Percentiles rank a stretch among this genome's conserved stretches.
Evolutionary conservation across 129 eudicot genomes (phyloP).

Genomic region (Ambrosia artemisiifolia): DNA sequence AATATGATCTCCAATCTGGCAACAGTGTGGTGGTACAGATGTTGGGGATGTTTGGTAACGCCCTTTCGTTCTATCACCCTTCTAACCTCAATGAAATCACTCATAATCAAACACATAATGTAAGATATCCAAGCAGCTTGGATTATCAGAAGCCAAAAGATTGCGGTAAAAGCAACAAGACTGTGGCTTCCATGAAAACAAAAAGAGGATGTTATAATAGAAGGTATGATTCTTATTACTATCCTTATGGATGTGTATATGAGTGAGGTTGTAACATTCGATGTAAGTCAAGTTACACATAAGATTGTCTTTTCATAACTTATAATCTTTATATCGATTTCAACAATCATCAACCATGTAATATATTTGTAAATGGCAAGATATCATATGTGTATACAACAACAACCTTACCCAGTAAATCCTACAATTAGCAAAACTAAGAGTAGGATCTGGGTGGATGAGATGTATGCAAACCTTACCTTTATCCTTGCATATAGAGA

Average conservation of each 20-base stretch:
- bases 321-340: not conserved
- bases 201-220: constrained; percentile 50
- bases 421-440: too few relatives aligned
- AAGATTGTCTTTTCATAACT: not conserved
- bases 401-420: too few relatives aligned
- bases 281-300: not conserved
- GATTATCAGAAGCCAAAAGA: constrained; percentile 30
- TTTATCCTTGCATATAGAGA: too few relatives aligned
- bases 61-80: constrained; percentile 21
- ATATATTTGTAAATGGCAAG: not conserved
- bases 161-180: constrained; percentile 35
- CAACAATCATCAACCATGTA: not conserved
- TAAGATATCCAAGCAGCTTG: not conserved
- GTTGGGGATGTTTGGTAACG: constrained; percentile 14
- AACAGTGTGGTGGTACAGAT: constrained; percentile 18
- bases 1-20: not conserved
- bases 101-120: constrained; percentile 4
- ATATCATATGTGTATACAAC: not conserved
- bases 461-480: too few relatives aligned
- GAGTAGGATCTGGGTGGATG: too few relatives aligned
- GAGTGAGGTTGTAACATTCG: not conserved
- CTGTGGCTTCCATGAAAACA: constrained; percentile 13
- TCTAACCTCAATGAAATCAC: constrained; percentile 7
- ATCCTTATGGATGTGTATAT: not conserved
- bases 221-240: not conserved